Base-by-base conservation (phyloP, 2,329 filamentous ascomycete genomes). In the Hymenoscyphus albidus region DNA sequence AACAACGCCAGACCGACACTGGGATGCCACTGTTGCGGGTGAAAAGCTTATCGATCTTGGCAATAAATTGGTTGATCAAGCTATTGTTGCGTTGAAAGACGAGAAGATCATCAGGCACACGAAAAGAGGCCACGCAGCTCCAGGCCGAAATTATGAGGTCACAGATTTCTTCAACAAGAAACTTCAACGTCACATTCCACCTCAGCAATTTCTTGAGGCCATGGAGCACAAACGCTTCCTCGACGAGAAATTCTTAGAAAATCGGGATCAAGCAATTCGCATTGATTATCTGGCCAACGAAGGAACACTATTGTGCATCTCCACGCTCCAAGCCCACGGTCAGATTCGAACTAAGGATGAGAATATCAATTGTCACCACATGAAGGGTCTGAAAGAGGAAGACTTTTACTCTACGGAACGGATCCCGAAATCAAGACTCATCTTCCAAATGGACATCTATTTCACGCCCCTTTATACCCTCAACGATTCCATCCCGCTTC, bases 361-460 rank as follows among this genome's bases (percentile, higher is more conserved):
- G 1, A 79, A 88, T 51, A 81, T 89, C 5, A 85, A 85, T 0
- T 71, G 82, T 59, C 39, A 62, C n/a, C 85, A 90, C 38, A 86
- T 87, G 1, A 88, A 90, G 73, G 90, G 90, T 1, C 89, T 92
- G 71, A 83, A 85, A 62, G 88, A 88, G 7, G 85, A 85, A 16
- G 86, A 89, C 68, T 54, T 54, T 5, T 93, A 93, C 75, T 86
- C 90, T 71, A 88, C 87, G 27, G 82, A 88, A 63, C 85, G 85
- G 64, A 87, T 88, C 67, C 84, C 89, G 42, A 88, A 88, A 69
- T 81, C 81, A 40, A 85, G 86, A 70, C 82, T 91, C 59, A 83
- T 85, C 68, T 92, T 91, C 75, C 80, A 82, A 10, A 78, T 92
- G 42, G 80, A 84, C 55, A 80, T 87, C 22, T 76, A 80, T 1